Evolutionary conservation across 2,329 filamentous ascomycete species (phyloP).

Genomic region (Penicillium sp.): DNA sequence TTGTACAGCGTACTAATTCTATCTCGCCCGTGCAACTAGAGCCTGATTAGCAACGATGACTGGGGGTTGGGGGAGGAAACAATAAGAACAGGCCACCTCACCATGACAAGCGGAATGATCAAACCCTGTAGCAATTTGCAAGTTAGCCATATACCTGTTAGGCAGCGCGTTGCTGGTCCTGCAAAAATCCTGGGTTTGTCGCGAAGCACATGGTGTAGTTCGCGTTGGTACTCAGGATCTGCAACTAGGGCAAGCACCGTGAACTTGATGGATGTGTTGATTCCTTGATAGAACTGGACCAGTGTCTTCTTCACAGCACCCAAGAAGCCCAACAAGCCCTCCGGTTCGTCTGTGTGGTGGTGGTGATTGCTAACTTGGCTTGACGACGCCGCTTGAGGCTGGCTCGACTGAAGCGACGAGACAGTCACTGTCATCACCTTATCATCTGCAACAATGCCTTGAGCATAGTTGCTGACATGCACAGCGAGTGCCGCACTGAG

Average conservation of each 20-base stretch:
- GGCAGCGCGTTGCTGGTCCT: conserved; percentile 41
- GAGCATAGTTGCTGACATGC: neutral
- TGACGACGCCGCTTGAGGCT: too few species aligned
- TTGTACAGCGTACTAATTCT: conserved; percentile 39
- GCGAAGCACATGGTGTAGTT: conserved; percentile 50
- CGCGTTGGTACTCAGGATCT: conserved; percentile 57
- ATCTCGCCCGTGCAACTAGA: conserved; percentile 48
- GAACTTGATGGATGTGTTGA: conserved; percentile 48
- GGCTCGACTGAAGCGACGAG: neutral
- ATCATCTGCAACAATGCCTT: neutral
- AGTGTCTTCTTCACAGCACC: neutral
- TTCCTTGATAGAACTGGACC: neutral
- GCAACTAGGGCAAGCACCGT: conserved; percentile 55
- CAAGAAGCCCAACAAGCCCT: neutral
- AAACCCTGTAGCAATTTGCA: conserved; percentile 48
- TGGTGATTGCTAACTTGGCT: too few species aligned
- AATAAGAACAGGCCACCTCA: neutral
- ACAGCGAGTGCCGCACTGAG: neutral
- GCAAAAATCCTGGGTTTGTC: conserved; percentile 37
- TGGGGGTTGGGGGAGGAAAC: neutral
- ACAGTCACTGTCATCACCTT: neutral
- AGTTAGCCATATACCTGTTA: conserved; percentile 55
- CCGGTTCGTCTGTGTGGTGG: too few species aligned
- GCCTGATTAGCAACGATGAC: neutral
- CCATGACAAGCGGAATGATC: conserved; percentile 49